Conservation (phyloP, 2,329 filamentous ascomycete species). For the Leptographium procerum region DNA sequence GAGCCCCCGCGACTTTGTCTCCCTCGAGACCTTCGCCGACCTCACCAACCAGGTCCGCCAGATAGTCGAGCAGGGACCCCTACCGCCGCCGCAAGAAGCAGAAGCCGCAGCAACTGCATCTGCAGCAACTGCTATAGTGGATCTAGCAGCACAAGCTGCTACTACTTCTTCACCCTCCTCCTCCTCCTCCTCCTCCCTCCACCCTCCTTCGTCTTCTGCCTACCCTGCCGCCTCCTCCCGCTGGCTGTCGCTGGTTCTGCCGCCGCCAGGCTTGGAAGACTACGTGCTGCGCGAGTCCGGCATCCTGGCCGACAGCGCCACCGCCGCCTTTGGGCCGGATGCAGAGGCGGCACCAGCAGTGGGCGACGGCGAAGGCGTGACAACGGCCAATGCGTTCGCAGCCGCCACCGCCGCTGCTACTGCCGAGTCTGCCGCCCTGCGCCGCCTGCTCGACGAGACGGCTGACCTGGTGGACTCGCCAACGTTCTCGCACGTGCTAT, state of each 20-base stretch:
- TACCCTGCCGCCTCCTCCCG: conserved; percentile 17
- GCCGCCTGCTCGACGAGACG: conserved; percentile 86
- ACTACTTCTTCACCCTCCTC: neutral
- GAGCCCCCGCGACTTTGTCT: conserved; percentile 80
- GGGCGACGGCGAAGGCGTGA: neutral
- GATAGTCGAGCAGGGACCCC: conserved; percentile 53
- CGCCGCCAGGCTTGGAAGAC: conserved; percentile 65
- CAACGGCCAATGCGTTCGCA: conserved; percentile 1
- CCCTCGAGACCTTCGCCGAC: conserved; percentile 66
- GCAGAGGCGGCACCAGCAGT: too few species aligned
- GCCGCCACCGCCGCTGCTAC: conserved; percentile 23
- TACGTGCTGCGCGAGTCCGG: conserved; percentile 79
- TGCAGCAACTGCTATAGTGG: too few species aligned
- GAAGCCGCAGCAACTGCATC: too few species aligned
- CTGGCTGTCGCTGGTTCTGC: conserved; percentile 80
- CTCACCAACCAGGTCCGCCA: conserved; percentile 75
- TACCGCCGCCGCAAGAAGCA: neutral
- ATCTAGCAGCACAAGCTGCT: too few species aligned
- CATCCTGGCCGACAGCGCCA: conserved; percentile 47
- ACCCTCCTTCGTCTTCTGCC: neutral
- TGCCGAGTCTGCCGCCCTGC: conserved; percentile 45
- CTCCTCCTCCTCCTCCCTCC: neutral
- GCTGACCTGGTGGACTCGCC: conserved; percentile 93
- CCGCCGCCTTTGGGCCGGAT: conserved; percentile 13
- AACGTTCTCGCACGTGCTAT: conserved; percentile 76